phyloP scores from a whole-genome alignment of 2,329 filamentous ascomycete species.

The Penicillium sp. region DNA sequence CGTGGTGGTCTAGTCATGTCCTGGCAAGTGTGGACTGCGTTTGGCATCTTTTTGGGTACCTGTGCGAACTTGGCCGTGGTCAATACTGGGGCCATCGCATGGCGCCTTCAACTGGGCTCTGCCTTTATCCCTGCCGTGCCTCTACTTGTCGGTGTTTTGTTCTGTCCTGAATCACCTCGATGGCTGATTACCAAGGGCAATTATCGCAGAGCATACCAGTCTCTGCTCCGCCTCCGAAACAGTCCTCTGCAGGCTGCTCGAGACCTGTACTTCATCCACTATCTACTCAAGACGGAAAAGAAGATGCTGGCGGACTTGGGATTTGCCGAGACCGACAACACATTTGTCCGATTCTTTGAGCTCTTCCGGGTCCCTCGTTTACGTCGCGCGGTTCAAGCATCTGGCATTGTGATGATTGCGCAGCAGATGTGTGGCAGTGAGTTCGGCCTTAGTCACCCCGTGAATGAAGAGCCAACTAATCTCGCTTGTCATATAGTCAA shows the following conservation, averaged over 20 bases:
- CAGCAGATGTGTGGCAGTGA: slow-evolving; percentile 32
- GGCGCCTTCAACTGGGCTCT: slow-evolving; percentile 49
- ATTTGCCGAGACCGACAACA: slow-evolving; percentile 10
- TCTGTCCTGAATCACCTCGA: slow-evolving; percentile 43
- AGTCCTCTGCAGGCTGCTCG: slow-evolving; percentile 36
- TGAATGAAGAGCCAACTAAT: neutral
- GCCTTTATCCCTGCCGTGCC: slow-evolving; percentile 50
- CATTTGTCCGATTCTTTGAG: slow-evolving; percentile 18
- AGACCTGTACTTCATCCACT: slow-evolving; percentile 30
- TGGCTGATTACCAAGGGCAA: slow-evolving; percentile 37
- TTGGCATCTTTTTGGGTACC: slow-evolving; percentile 42
- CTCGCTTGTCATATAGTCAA: slow-evolving; percentile 23
- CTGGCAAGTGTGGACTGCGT: slow-evolving; percentile 53
- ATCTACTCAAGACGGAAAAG: slow-evolving; percentile 33
- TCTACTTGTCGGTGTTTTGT: slow-evolving; percentile 46
- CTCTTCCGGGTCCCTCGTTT: slow-evolving; percentile 23
- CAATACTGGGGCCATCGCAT: slow-evolving; percentile 39
- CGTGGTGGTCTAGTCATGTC: slow-evolving; percentile 56
- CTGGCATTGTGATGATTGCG: slow-evolving; percentile 29
- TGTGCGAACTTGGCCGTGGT: slow-evolving; percentile 44
- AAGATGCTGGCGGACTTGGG: slow-evolving; percentile 12
- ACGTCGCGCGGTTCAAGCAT: slow-evolving; percentile 26
- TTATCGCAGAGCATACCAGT: slow-evolving; percentile 30
- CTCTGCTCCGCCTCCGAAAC: slow-evolving; percentile 36
- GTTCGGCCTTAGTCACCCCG: slow-evolving; percentile 5